A percentile compares a stretch with the other conserved stretches of the same genome.
These are phyloP conservation scores for Westerdykella ornata DNA, from an alignment of 2,329 filamentous ascomycete genomes.

Conservation along the genomic window DNA sequence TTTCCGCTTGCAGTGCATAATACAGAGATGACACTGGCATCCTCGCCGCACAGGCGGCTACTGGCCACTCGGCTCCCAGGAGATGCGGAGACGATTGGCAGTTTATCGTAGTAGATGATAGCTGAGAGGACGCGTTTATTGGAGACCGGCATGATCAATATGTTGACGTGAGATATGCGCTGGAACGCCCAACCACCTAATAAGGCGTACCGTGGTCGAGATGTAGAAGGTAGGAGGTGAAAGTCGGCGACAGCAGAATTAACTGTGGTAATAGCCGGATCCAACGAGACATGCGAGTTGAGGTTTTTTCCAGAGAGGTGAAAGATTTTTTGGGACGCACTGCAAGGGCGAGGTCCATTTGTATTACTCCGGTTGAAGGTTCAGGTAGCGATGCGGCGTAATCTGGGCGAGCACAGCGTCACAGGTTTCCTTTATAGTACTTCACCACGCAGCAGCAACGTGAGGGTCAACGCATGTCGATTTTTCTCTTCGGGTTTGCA, in stretches of 20 bases:
- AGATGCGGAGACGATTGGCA: background rate
- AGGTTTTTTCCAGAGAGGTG: too few relatives aligned
- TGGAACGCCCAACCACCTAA: background rate
- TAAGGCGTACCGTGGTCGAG: background rate
- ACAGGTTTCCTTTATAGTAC: slow-evolving; percentile 22
- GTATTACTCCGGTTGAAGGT: slow-evolving; percentile 22
- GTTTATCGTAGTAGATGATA: background rate
- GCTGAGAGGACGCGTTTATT: background rate
- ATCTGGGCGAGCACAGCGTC: slow-evolving; percentile 11
- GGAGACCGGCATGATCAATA: background rate
- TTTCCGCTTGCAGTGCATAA: background rate
- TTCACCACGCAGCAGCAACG: slow-evolving; percentile 22
- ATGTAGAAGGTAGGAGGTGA: too few relatives aligned
- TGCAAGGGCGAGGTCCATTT: slow-evolving; percentile 2
- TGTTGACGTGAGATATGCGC: background rate
- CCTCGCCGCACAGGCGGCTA: background rate
- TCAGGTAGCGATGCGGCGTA: slow-evolving; percentile 26
- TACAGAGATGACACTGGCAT: background rate
- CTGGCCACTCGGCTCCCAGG: background rate
- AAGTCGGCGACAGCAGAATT: too few relatives aligned
- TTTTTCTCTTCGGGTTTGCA: slow-evolving; percentile 7
- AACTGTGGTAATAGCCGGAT: background rate
- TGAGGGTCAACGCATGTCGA: slow-evolving; percentile 11
- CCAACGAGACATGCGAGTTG: background rate
- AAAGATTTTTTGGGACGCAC: background rate